Evolutionary conservation across 306 rosid genomes (phyloP).

Genomic region (Calophaca sinica): DNA sequence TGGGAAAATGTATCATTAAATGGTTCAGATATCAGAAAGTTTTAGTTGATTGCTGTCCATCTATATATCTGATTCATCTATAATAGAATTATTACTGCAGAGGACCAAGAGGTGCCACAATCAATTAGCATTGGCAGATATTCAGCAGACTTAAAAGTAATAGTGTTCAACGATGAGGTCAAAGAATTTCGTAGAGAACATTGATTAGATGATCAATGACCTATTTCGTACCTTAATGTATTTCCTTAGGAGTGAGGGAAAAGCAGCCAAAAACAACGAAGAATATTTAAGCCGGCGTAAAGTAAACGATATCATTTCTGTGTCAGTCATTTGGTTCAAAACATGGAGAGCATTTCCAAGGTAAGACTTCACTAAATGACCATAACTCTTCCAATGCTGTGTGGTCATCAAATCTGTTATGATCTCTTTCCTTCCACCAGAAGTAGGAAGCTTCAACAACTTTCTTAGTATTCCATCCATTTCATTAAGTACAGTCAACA

Average conservation of each 20-base stretch:
- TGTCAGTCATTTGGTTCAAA: conserved; percentile 96
- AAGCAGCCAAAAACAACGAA: conserved; percentile 81
- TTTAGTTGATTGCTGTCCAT: conserved; percentile 9
- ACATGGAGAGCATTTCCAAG: conserved; percentile 92
- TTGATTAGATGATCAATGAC: conserved; percentile 22
- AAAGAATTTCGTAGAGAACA: conserved; percentile 14
- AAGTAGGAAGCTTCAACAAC: conserved; percentile 76
- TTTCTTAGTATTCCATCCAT: conserved; percentile 90
- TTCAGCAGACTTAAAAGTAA: conserved; percentile 35
- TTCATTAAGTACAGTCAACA: conserved; percentile 80
- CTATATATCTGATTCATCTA: conserved; percentile 19
- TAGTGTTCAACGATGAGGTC: not conserved
- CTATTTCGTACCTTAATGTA: conserved; percentile 72
- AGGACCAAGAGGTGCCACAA: conserved; percentile 20
- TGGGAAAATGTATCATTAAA: conserved; percentile 1
- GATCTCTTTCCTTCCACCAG: conserved; percentile 87
- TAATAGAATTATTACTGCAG: conserved; percentile 16
- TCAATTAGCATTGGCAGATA: conserved; percentile 37
- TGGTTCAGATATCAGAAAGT: not conserved
- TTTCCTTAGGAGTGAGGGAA: conserved; percentile 88
- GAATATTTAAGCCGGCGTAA: conserved; percentile 80
- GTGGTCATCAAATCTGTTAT: conserved; percentile 69
- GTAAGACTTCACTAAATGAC: conserved; percentile 85
- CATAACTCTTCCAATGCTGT: conserved; percentile 77
- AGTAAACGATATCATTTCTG: conserved; percentile 90